Conservation (phyloP, 1,284 basidiomycete genomes). For the Puccinia hordei region DNA sequence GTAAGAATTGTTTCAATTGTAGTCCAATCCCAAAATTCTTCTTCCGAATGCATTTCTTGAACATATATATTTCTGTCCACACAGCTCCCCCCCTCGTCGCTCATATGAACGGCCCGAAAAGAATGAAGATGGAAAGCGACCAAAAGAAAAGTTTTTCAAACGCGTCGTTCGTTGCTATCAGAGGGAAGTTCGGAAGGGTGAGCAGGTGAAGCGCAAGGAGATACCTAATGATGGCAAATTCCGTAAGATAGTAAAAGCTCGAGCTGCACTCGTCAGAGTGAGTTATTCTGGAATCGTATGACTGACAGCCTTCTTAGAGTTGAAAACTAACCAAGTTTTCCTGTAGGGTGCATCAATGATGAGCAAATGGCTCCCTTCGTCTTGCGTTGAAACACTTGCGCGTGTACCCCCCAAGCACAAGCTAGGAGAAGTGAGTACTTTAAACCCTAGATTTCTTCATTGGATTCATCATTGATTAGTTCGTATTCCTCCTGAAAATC, state of each 20-base stretch:
- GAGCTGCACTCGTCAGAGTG: slow-evolving; percentile 39
- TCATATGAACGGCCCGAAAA: slow-evolving; percentile 37
- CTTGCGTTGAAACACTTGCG: slow-evolving; percentile 44
- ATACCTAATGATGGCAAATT: slow-evolving; percentile 16
- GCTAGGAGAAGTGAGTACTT: slow-evolving; percentile 36
- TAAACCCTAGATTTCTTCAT: background rate
- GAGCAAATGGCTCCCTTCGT: slow-evolving; percentile 44
- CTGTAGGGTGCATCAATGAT: slow-evolving; percentile 36
- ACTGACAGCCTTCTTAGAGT: background rate
- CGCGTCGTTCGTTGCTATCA: slow-evolving; percentile 34
- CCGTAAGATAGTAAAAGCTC: slow-evolving; percentile 14
- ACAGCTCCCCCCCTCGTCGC: slow-evolving; percentile 27
- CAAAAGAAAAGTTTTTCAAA: slow-evolving; percentile 46
- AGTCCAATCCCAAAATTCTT: background rate
- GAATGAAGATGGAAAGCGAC: slow-evolving; percentile 35
- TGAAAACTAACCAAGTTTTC: background rate
- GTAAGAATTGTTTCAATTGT: background rate
- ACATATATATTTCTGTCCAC: background rate
- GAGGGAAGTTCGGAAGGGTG: slow-evolving; percentile 41
- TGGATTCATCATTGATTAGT: background rate
- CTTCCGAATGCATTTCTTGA: background rate
- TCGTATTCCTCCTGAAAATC: background rate
- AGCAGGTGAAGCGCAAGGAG: slow-evolving; percentile 42
- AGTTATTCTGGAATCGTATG: background rate
- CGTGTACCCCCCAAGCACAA: slow-evolving; percentile 46